Conservation (phyloP, 2,329 filamentous ascomycete genomes). For the Fusarium sp. region DNA sequence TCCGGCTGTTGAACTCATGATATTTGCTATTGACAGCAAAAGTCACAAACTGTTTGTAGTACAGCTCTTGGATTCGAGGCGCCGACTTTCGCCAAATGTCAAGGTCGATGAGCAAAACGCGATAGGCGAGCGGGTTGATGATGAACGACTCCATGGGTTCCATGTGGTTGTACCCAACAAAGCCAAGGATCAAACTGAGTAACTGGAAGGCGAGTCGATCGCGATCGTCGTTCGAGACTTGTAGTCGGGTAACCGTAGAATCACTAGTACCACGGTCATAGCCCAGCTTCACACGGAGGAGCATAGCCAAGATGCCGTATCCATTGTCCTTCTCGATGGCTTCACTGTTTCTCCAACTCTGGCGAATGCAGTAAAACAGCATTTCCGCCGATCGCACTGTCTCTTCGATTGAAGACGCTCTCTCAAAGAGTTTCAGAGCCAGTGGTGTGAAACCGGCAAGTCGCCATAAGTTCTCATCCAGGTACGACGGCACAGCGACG, state of each 20-base stretch:
- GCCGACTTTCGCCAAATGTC: conserved; percentile 91
- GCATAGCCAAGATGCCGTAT: conserved; percentile 85
- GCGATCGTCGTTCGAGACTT: conserved; percentile 63
- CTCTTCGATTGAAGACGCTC: conserved; percentile 75
- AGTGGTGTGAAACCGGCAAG: conserved; percentile 91
- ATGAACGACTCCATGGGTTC: conserved; percentile 89
- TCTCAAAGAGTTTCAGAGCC: conserved; percentile 84
- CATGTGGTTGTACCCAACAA: conserved; percentile 88
- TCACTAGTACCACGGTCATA: conserved; percentile 53
- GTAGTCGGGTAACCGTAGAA: conserved; percentile 52
- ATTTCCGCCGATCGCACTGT: conserved; percentile 83
- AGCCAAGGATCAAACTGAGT: conserved; percentile 81
- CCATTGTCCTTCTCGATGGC: conserved; percentile 97
- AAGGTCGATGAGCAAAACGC: conserved; percentile 89
- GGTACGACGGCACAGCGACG: conserved; percentile 80
- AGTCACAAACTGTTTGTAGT: conserved; percentile 90
- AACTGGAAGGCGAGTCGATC: conserved; percentile 70
- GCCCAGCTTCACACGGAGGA: conserved; percentile 85
- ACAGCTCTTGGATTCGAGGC: conserved; percentile 81
- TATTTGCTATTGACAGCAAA: conserved; percentile 93
- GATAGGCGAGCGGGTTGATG: conserved; percentile 93
- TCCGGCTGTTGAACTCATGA: conserved; percentile 89
- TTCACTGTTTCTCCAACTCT: conserved; percentile 97
- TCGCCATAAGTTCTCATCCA: conserved; percentile 94
- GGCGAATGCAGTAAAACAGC: conserved; percentile 84